Percentiles rank a stretch among this genome's conserved stretches.
Evolutionary conservation across 345 rosid genomes (phyloP).

Genomic region (Eucalyptus leucophloia): DNA sequence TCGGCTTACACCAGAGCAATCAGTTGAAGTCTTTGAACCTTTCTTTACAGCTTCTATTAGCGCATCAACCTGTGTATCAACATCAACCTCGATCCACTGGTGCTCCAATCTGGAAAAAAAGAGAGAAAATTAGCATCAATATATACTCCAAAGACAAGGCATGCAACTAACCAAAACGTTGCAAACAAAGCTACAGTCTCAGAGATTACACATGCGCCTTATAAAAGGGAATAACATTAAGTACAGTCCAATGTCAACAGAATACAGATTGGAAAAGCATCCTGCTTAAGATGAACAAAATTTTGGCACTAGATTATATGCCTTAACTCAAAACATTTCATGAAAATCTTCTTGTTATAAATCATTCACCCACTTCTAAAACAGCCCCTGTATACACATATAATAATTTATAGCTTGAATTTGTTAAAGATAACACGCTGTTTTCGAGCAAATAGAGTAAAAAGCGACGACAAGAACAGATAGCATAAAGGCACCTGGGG

Average conservation of each 20-base stretch:
- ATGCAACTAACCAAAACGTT: neutral
- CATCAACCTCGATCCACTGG: slow-evolving; percentile 77
- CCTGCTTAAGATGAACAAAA: neutral
- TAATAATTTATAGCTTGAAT: neutral
- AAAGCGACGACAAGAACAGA: neutral
- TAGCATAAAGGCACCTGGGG: slow-evolving; percentile 46
- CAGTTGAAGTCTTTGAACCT: slow-evolving; percentile 4
- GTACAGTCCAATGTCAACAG: neutral
- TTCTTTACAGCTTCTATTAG: slow-evolving; percentile 67
- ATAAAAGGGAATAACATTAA: neutral
- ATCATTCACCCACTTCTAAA: neutral
- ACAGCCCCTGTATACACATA: neutral
- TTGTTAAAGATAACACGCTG: neutral
- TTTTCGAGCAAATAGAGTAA: neutral
- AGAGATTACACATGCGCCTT: neutral
- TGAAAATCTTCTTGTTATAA: neutral
- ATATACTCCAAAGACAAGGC: neutral
- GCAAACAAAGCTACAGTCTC: neutral
- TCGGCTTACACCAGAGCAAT: slow-evolving; percentile 23
- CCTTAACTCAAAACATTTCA: neutral
- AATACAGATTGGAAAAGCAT: neutral
- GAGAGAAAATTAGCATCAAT: neutral
- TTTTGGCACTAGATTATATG: neutral
- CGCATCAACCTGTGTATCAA: slow-evolving; percentile 80
- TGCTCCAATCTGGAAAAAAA: slow-evolving; percentile 58